Evolutionary conservation across 805 yeast species (phyloP).

Genomic region (Lipomyces mesembrius): DNA sequence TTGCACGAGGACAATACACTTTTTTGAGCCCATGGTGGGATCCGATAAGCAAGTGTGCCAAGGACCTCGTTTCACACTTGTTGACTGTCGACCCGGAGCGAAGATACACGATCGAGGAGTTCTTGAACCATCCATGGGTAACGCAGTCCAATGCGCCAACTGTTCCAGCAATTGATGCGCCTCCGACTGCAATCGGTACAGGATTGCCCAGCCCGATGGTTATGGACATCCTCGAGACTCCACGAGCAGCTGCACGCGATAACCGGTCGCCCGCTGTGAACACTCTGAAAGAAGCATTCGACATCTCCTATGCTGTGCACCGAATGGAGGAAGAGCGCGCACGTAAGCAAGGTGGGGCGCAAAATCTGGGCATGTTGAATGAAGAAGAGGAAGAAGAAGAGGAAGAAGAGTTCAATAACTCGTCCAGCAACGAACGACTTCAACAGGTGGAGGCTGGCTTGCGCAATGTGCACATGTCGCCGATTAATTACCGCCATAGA

Average conservation of each 20-base stretch:
- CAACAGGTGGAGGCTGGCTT: conserved; percentile 37
- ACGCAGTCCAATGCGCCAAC: conserved; percentile 45
- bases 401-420: conserved; percentile 37
- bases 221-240: conserved; percentile 35
- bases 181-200: conserved; percentile 8
- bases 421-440: conserved; percentile 19
- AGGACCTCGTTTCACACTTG: conserved; percentile 66
- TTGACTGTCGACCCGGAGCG: conserved; percentile 71
- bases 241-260: conserved; percentile 22
- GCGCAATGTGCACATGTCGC: conserved; percentile 34
- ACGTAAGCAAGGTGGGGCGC: conserved; percentile 39
- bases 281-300: conserved; percentile 84
- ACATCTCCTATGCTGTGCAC: conserved; percentile 82
- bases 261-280: conserved; percentile 63
- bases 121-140: conserved; percentile 80
- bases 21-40: conserved; percentile 90
- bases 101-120: conserved; percentile 72
- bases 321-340: conserved; percentile 71
- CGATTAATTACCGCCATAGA: conserved; percentile 8
- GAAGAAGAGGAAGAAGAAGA: conserved; percentile 47
- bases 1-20: conserved; percentile 77
- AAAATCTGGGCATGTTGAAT: conserved; percentile 46
- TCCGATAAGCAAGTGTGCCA: conserved; percentile 71
- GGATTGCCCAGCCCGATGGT: conserved; percentile 27
- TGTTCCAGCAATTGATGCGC: conserved; percentile 38